Base-by-base conservation (phyloP, 306 rosid species). In the Acacia confusa region DNA sequence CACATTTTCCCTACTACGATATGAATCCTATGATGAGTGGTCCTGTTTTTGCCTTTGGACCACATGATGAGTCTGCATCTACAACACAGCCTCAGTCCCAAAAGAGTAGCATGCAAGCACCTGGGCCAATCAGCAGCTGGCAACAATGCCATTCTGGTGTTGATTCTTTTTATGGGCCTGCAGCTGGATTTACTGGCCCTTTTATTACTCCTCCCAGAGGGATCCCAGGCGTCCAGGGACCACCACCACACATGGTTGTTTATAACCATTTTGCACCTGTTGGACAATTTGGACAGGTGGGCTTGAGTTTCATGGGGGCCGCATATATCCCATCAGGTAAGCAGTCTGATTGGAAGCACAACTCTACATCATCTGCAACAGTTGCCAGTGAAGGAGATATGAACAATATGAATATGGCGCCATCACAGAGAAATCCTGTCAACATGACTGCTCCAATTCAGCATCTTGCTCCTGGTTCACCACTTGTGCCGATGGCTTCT, bases 401-500 rank as follows among this genome's bases (percentile, higher is more conserved):
- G 81, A 92, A 86, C 79, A 91, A 71, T 78, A 70, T 94, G 84
- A 95, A 87, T 80, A 84, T 91, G 94, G 86, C 88, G 77, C 81
- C 92, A 45, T 83, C 90, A 36, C 97, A 89, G 88, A 82, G 92
- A 45, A 93, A 86, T 83, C 92, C 95, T 19, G 72, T 87, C 25
- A 91, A 83, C 89, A 84, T 92, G 72, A 92, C 97, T 36, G 70
- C 98, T 81, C 87, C 92, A 3, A 85, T 92, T 61, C 97, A 93
- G 85, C 99, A 92, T 90, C 92, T 95, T 83, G 96, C 98, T 66
- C 97, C 99, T 70, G 99, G 99, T 45, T 91, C 99, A n/a, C 97
- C 98, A 12, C 94, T 95, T 75, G 72, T 92, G 85, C 99, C 98
- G 3, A 89, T 95, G 95, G 89, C 92, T 63, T 88, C 99, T 81